Base-by-base conservation (phyloP, 1,284 basidiomycete genomes). In the Ustilago esculenta region DNA sequence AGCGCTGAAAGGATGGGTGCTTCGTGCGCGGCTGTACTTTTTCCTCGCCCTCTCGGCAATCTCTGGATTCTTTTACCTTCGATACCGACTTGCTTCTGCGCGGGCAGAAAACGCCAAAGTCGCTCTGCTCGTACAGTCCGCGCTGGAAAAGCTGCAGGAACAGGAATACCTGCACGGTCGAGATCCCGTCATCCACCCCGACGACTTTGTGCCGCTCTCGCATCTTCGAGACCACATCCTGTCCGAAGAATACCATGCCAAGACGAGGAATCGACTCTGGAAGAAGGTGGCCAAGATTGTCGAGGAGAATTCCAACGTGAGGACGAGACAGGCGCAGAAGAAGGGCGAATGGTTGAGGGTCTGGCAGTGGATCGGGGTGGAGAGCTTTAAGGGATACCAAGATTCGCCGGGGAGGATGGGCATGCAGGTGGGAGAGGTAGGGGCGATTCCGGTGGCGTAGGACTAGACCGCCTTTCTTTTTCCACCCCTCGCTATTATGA, bases 281-380 rank as follows among this genome's bases (percentile, higher is more conserved):
- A 85, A 87, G 42, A 87, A 87, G 57, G 96, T 99, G 36, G 90
- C 92, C 79, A 87, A 86, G 43, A 84, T 94, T 40, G 92, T 98
- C 1, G 95, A 98, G 83, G 88, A 88, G 51, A 98, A 99, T 83
- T 88, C 92, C 17, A 99, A 99, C 83, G 92, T 98, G 17, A 87
- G 92, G 53, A 89, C 89, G 23, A 90, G 92, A 80, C 86, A 95
- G 64, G 90, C 92, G 81, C 94, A 98, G 83, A 87, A 92, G 41
- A 86, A 86, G 63, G 94, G 92, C 45, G 95, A 86, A 72, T 82
- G 85, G 64, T 83, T 85, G 77, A 82, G 84, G 54, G 86, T 85
- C 1, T 87, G 86, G 85, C 82, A 86, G 69, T 87, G 86, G 86
- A 61, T 79, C 17, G 83, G 83, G 21, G 47, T 72, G 21, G 68